Percentiles rank a stretch among this genome's conserved stretches.
phyloP scores from a whole-genome alignment of 2,329 filamentous ascomycete genomes.

The Podosphaera leucotricha region DNA sequence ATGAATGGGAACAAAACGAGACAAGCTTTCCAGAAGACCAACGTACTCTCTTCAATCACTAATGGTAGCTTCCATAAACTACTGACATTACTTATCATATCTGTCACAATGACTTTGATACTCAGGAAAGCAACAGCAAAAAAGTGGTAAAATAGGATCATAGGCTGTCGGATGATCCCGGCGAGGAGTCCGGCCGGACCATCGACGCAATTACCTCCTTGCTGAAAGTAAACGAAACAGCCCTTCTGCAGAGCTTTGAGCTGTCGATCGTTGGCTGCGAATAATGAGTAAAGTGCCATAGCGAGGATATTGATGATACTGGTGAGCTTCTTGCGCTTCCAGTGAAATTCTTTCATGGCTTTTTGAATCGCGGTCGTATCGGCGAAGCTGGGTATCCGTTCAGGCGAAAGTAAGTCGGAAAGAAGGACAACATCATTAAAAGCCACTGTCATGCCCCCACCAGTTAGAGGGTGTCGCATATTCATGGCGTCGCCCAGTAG shows the following conservation, averaged over 20 bases:
- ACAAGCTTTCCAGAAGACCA: constrained; percentile 60
- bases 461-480: constrained; percentile 96
- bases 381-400: constrained; percentile 41
- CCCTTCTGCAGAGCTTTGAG: constrained; percentile 64
- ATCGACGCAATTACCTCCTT: constrained; percentile 44
- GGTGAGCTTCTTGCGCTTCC: constrained; percentile 59
- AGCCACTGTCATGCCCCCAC: constrained; percentile 93
- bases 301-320: constrained; percentile 95
- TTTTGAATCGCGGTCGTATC: constrained; percentile 39
- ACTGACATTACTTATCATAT: constrained; percentile 26
- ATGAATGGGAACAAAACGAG: constrained; percentile 67
- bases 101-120: constrained; percentile 36
- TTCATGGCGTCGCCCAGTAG: constrained; percentile 89
- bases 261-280: constrained; percentile 60
- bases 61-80: constrained; percentile 35
- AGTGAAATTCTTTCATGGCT: constrained; percentile 57
- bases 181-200: constrained; percentile 64
- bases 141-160: constrained; percentile 74
- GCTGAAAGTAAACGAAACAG: constrained; percentile 81
- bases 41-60: constrained; percentile 36
- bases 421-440: constrained; percentile 78
- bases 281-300: constrained; percentile 75
- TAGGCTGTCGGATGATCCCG: constrained; percentile 55
- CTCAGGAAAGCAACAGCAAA: constrained; percentile 78
- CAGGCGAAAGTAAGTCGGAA: constrained; percentile 46